phyloP scores from a whole-genome alignment of 2,329 filamentous ascomycete species.

The Hysterium pulicare region DNA sequence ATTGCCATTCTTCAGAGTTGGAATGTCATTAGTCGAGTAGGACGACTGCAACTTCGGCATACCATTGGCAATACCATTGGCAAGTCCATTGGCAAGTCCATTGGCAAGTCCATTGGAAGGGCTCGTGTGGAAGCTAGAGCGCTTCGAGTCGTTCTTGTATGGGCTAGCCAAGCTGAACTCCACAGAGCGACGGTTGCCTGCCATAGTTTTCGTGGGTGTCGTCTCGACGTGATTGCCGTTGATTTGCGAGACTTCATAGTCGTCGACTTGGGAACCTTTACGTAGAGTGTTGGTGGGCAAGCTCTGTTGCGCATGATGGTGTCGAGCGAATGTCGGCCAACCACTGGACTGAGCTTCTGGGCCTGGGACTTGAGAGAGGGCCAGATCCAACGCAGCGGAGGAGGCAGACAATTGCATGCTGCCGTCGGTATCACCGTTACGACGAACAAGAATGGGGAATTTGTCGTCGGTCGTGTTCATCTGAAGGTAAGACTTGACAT shows the following conservation, averaged over 20 bases:
- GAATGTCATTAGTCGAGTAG: conserved; percentile 85
- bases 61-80: conserved; percentile 42
- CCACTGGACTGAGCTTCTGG: conserved; percentile 53
- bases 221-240: conserved; percentile 41
- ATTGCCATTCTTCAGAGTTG: conserved; percentile 72
- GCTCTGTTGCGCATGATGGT: conserved; percentile 62
- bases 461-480: conserved; percentile 74
- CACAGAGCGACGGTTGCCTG: conserved; percentile 46
- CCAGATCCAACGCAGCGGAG: conserved; percentile 76
- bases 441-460: conserved; percentile 79
- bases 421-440: conserved; percentile 54
- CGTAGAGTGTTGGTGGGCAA: conserved; percentile 55
- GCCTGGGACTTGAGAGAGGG: conserved; percentile 64
- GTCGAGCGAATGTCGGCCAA: conserved; percentile 63
- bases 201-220: conserved; percentile 38
- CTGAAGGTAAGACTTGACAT: conserved; percentile 67
- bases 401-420: conserved; percentile 69
- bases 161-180: conserved; percentile 43
- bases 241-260: conserved; percentile 29
- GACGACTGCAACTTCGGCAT: conserved; percentile 79
- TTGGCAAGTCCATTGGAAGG: conserved; percentile 52
- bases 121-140: conserved; percentile 52
- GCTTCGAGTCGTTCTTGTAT: conserved; percentile 40
- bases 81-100: no score
- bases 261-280: conserved; percentile 36